Evolutionary conservation across 2,329 filamentous ascomycete genomes (phyloP).

Genomic region (Monilinia vaccinii-corymbosi): DNA sequence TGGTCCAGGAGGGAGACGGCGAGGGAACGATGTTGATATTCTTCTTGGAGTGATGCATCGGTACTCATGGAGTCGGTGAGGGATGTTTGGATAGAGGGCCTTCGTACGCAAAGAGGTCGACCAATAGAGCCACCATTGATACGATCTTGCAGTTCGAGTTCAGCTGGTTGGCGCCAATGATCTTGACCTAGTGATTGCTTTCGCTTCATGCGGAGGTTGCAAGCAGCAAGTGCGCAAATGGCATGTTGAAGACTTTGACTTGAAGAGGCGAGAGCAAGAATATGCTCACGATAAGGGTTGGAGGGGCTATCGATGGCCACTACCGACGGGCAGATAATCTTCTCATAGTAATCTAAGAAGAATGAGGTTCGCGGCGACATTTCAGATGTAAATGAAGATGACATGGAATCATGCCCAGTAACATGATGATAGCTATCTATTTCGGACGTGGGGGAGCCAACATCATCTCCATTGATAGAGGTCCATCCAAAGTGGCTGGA

Average conservation of each 20-base stretch:
- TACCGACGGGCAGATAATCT: constrained; percentile 83
- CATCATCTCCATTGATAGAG: constrained; percentile 28
- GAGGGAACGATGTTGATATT: constrained; percentile 69
- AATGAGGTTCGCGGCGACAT: constrained; percentile 73
- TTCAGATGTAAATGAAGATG: constrained; percentile 45
- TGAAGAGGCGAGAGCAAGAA: constrained; percentile 66
- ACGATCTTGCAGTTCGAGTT: constrained; percentile 27
- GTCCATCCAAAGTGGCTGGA: constrained; percentile 29
- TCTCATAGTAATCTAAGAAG: constrained; percentile 89
- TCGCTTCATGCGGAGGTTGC: constrained; percentile 81
- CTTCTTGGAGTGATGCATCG: constrained; percentile 59
- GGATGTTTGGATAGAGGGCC: constrained; percentile 20
- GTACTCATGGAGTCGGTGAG: constrained; percentile 37
- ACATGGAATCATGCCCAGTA: constrained; percentile 36
- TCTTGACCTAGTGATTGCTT: constrained; percentile 51
- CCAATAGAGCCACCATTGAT: constrained; percentile 19
- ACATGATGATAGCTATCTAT: constrained; percentile 26
- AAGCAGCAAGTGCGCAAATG: constrained; percentile 79
- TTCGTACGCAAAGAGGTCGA: constrained; percentile 17
- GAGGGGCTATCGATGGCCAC: constrained; percentile 80
- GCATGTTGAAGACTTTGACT: constrained; percentile 86
- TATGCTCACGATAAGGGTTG: constrained; percentile 79
- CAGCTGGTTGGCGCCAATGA: constrained; percentile 37
- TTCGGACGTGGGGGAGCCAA: constrained; percentile 24
- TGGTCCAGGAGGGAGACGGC: constrained; percentile 78